Conservation (phyloP, 305 asterid genomes). For the Fraxinus albicans region DNA sequence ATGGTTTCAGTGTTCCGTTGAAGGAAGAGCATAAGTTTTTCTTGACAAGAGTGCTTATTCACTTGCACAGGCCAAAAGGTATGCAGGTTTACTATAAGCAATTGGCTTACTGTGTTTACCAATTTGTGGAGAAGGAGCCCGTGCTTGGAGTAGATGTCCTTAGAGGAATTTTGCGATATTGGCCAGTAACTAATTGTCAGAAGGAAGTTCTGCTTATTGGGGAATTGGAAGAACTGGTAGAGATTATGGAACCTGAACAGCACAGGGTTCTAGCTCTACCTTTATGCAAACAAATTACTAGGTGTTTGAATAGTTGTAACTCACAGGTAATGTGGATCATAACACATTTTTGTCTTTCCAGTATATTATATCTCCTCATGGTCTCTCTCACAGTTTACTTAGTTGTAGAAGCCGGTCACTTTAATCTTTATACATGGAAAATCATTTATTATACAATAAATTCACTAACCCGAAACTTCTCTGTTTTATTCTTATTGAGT, state of each 20-base stretch:
- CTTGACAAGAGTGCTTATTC: slow-evolving; percentile 60
- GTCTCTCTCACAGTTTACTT: neutral
- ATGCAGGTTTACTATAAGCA: slow-evolving; percentile 69
- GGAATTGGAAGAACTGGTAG: slow-evolving; percentile 69
- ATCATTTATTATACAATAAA: neutral
- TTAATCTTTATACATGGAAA: neutral
- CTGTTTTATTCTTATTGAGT: neutral
- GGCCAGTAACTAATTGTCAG: slow-evolving; percentile 72
- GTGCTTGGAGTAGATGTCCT: slow-evolving; percentile 54
- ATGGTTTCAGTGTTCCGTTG: slow-evolving; percentile 68
- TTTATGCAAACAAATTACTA: slow-evolving; percentile 56
- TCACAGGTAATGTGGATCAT: slow-evolving; percentile 55
- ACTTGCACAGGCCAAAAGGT: slow-evolving; percentile 68
- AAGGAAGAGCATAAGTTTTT: slow-evolving; percentile 73
- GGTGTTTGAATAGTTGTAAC: slow-evolving; percentile 68
- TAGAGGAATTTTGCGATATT: slow-evolving; percentile 55
- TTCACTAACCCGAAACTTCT: neutral
- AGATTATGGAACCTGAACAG: slow-evolving; percentile 41
- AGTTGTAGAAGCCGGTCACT: neutral
- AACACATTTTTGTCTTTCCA: neutral
- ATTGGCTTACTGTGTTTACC: slow-evolving; percentile 70
- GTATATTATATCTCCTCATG: neutral
- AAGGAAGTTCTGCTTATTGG: slow-evolving; percentile 76
- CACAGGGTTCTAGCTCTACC: slow-evolving; percentile 55
- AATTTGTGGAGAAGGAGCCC: slow-evolving; percentile 71